Evolutionary conservation across 352 stramenopile species (phyloP), one percentile per base, ranked within the genome.

Genomic region (Blastocystis sp.): DNA sequence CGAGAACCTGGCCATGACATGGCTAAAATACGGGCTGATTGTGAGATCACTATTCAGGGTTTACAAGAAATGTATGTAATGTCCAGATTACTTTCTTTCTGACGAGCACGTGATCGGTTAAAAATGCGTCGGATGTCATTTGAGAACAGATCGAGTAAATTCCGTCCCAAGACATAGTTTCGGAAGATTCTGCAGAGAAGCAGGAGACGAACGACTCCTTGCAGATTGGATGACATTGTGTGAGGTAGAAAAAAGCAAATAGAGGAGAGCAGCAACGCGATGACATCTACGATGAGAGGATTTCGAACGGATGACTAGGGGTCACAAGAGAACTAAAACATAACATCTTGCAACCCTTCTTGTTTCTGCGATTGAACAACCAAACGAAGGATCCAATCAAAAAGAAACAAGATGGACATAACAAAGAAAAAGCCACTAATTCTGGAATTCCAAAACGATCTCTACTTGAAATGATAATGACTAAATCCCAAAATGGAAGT

Each of bases 31-130:
- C 77, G 77, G 15, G 77, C 77, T 88, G 56, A 23, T 23, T 13
- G 34, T 84, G 3, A 84, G 6, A 15, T 20, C n/a, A 18, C 50
- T 20, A 8, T 26, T 29, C 2, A 18, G 37, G 3, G 3, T 34
- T 11, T 68, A 77, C 68, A 76, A 15, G 45, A 63, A 29, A 89
- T 89, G 37, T 79, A 89, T 23, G 79, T 89, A n/a, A 89, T 70
- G 50, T 89, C 79, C 11, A 89, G 79, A 39, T 89, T 77, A 3
- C 62, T 84, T 37, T 84, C 73, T 55, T 84, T 84, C 47, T 84
- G 50, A n/a, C 73, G 73, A 15, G 73, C 53, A 11, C 56, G 68
- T 23, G 62, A 76, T 26, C 64, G 61, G 53, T 68, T 69, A 45
- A 79, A 79, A 26, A 89, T 79, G 20, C 79, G 63, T 15, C 79